Evolutionary conservation across 345 rosid species (phyloP), one percentile per base, ranked within the genome.

Genomic region (Odontarrhena argentea): DNA sequence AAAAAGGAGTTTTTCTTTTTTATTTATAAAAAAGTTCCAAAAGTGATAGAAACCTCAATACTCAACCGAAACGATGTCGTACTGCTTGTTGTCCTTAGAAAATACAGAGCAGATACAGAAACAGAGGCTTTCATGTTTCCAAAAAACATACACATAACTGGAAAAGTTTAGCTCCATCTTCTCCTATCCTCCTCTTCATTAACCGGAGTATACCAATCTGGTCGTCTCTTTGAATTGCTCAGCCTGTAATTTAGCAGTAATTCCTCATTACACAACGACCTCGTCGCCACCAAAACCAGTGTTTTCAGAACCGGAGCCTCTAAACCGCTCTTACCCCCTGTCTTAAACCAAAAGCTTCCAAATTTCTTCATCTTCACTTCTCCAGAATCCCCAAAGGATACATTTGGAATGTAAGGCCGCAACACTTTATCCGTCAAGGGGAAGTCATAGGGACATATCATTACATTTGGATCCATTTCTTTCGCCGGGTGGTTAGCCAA

Each of bases 321-420:
- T 25, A 74, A 62, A 26, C 65, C 65, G 10, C 41, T 71, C 10
- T 49, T 79, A 76, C 73, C 47, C 51, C 85, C 77, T 10, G 81
- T 83, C 83, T 25, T 85, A 70, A 90, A 90, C 98, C 97, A 93
- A 66, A 90, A 93, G 78, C 85, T 91, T 32, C 99, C 99, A 55
- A 83, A 85, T 76, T 87, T 84, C 79, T 79, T 88, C 97, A 91
- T 88, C 35, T 68, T 87, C 57, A 76, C 87, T 68, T 85, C 88
- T 53, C 86, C 97, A 11, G 74, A 63, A 54, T 77, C 77, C 37
- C 95, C 96, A 63, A 91, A 86, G 26, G 75, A 68, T 43, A 88
- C 30, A 57, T 93, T 93, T 0, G 97, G 99, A 54, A 93, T 83
- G 61, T 84, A 93, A 15, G 84, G 55, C 57, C 97, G 84, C 88